Percentiles rank a stretch among this genome's conserved stretches.
These are phyloP conservation scores for Aspergillus haitiensis DNA, from an alignment of 495 filamentous ascomycete species.

Conservation along the genomic window DNA sequence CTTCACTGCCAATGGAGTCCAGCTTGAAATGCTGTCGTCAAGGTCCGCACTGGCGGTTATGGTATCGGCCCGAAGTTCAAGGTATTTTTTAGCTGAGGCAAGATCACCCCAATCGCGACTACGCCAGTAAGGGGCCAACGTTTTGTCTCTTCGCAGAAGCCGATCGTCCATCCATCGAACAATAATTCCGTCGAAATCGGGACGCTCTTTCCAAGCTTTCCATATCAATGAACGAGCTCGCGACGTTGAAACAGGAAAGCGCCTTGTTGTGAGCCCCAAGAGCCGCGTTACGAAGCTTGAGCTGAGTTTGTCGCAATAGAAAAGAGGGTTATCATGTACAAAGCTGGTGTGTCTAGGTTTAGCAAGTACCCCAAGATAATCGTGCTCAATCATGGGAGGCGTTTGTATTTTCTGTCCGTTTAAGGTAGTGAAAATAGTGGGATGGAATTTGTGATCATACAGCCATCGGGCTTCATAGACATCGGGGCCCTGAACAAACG, in stretches of 20 bases:
- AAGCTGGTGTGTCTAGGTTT: slow-evolving; percentile 58
- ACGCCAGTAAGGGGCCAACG: slow-evolving; percentile 59
- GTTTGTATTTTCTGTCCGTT: slow-evolving; percentile 56
- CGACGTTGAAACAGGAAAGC: slow-evolving; percentile 57
- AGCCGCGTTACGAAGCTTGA: slow-evolving; percentile 49
- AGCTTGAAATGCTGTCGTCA: slow-evolving; percentile 57
- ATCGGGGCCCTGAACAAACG: slow-evolving; percentile 53
- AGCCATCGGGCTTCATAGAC: slow-evolving; percentile 57
- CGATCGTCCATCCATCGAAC: slow-evolving; percentile 65
- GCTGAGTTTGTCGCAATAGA: slow-evolving; percentile 49
- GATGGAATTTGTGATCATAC: slow-evolving; percentile 65
- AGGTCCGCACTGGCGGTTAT: slow-evolving; percentile 63
- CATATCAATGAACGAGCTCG: slow-evolving; percentile 60
- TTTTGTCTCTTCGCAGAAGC: slow-evolving; percentile 54
- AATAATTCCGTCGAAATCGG: slow-evolving; percentile 60
- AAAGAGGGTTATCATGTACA: slow-evolving; percentile 56
- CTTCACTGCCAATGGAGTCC: slow-evolving; percentile 62
- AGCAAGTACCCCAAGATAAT: slow-evolving; percentile 54
- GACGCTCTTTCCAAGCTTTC: slow-evolving; percentile 62
- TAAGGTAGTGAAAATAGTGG: slow-evolving; percentile 57
- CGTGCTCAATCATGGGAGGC: slow-evolving; percentile 59
- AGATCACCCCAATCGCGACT: slow-evolving; percentile 57
- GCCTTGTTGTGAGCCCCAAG: slow-evolving; percentile 50
- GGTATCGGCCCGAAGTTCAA: slow-evolving; percentile 56
- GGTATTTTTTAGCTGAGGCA: slow-evolving; percentile 51